Evolutionary conservation across 306 rosid species (phyloP), one percentile per base, ranked within the genome.

Genomic region (Ziziphus jujuba): DNA sequence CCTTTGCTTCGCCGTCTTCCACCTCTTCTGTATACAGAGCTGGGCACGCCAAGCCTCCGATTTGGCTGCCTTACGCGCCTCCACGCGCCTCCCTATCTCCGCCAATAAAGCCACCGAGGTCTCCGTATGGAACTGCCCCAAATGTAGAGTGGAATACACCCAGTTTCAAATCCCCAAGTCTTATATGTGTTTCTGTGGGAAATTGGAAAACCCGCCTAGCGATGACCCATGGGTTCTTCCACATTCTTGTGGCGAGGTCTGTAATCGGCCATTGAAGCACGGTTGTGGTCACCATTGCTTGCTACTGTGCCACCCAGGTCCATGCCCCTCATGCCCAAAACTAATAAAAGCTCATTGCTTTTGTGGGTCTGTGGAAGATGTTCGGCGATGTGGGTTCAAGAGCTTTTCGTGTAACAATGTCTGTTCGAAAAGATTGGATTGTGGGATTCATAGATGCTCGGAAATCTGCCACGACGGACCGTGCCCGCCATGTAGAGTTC

Each of bases 191-290:
- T 93, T 90, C 81, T 90, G 98, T 35, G 97, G 97, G 3, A 90
- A 86, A 65, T 69, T 88, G 34, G 87, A 84, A 43, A 78, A 90
- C 54, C 98, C 98, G 11, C 87, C 88, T 0, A 71, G 84, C 63
- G 97, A 87, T 59, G 97, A 93, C 72, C 98, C 98, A 10, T 93
- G 97, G 97, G 64, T 93, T 60, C 34, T 93, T 43, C 98, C 98
- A 1, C 98, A 93, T 63, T 93, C 98, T 0, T 93, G 98, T 28
- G 97, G 98, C 20, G 97, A 90, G 45, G 83, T 90, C 35, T 93
- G 98, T 53, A 80, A 74, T 11, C 80, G 93, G 67, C 87, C 96
- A 2, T 53, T 93, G 73, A 84, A 83, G 79, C 82, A 84, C 72
- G 72, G 69, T 4, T 93, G 98, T 25, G 98, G 98, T 12, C 98